Evolutionary conservation across 768 basidiomycete species (phyloP), one percentile per base, ranked within the genome.

Genomic region (Trametes meyenii): DNA sequence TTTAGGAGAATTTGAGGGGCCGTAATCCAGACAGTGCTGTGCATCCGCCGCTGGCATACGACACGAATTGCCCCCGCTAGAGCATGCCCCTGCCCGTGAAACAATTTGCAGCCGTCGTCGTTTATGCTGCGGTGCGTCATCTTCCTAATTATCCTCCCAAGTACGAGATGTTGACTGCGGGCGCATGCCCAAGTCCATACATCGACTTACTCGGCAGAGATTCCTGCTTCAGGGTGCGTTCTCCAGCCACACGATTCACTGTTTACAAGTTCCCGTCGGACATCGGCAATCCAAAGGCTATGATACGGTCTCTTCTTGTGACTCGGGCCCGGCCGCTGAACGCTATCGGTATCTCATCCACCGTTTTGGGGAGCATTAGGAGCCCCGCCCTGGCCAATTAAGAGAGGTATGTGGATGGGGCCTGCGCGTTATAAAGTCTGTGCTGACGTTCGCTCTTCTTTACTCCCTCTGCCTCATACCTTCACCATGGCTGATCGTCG

Each of bases 211-310:
- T 33, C 16, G 10, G 24, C 50, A 16, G 17, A 10, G 19, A 6
- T 17, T 50, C 33, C 13, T 5, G 29, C 29, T 33, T 3, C 29
- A 33, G 29, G 29, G 8, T 33, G 40, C 11, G 40, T 42, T n/a
- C 40, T 42, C 40, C 11, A n/a, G n/a, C 14, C 40, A 14, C 24
- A 24, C 26, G 48, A 49, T 11, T 23, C 33, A 35, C 55, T 36
- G 46, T 36, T 17, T 42, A 14, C 40, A 50, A 53, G 46, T 29
- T 24, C 26, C 13, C 42, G 54, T 62, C 56, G 61, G 61, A 62
- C 51, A 33, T 58, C 61, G 61, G 61, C 61, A 35, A 38, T 33
- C 38, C 61, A 51, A 38, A 54, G 19, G 61, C 61, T 58, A 51
- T 58, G 61, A 58, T 52, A n/a, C 43, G 29, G 29, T 33, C 45